phyloP scores from a whole-genome alignment of 768 basidiomycete species.

The Pisolithus orientalis region DNA sequence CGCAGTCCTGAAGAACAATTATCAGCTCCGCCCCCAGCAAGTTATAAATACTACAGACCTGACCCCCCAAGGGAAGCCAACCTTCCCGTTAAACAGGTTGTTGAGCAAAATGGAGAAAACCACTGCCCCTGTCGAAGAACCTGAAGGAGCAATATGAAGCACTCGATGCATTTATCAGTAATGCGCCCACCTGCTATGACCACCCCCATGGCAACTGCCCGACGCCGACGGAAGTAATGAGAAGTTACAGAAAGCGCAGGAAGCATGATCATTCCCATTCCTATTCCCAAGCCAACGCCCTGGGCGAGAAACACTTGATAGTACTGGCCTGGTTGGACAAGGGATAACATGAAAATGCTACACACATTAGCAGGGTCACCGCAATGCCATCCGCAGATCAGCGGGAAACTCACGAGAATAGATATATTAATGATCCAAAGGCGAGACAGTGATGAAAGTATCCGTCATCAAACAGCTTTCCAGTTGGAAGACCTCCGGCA shows the following conservation, averaged over 20 bases:
- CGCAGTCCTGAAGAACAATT: constrained; percentile 27
- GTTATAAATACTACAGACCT: constrained; percentile 1
- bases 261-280: constrained; percentile 49
- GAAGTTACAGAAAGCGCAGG: constrained; percentile 47
- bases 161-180: not conserved
- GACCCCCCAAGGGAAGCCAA: constrained; percentile 21
- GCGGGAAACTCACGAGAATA: constrained; percentile 33
- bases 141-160: constrained; percentile 14
- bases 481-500: constrained; percentile 38
- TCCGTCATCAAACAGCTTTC: constrained; percentile 42
- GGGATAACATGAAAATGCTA: constrained; percentile 47
- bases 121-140: constrained; percentile 17
- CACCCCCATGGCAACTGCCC: constrained; percentile 43
- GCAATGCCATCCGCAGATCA: not conserved
- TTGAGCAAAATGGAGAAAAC: constrained; percentile 23
- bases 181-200: constrained; percentile 39
- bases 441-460: constrained; percentile 41
- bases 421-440: constrained; percentile 33
- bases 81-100: constrained; percentile 11
- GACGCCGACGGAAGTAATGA: constrained; percentile 40
- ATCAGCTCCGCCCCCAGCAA: not conserved
- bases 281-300: constrained; percentile 51
- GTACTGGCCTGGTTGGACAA: constrained; percentile 40
- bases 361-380: constrained; percentile 8
- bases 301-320: constrained; percentile 53